phyloP scores from a whole-genome alignment of 2,329 filamentous ascomycete species.

The Pseudogymnoascus pannorum region DNA sequence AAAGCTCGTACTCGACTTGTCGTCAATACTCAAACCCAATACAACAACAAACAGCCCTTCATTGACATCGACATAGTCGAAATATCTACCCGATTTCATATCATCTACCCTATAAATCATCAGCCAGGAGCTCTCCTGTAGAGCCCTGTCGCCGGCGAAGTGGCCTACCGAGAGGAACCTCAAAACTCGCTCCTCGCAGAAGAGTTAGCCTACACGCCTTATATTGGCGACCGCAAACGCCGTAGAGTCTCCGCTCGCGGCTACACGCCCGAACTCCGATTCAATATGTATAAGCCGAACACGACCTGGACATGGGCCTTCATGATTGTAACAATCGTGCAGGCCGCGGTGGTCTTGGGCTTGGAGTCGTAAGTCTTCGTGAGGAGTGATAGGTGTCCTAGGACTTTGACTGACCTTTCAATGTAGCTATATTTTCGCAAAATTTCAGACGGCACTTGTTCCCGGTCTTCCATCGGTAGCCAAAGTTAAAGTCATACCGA shows the following conservation, averaged over 20 bases:
- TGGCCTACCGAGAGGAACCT: constrained; percentile 40
- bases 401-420: neutral
- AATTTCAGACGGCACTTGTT: constrained; percentile 63
- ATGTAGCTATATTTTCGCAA: constrained; percentile 76
- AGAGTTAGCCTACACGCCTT: constrained; percentile 31
- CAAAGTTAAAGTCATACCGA: constrained; percentile 58
- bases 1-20: constrained; percentile 4
- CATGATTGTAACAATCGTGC: constrained; percentile 62
- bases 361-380: constrained; percentile 69
- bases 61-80: neutral
- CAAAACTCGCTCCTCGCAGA: constrained; percentile 39
- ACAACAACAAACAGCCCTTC: neutral
- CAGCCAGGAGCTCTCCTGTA: neutral
- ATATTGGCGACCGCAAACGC: constrained; percentile 28
- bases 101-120: neutral
- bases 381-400: neutral
- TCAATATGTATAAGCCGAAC: constrained; percentile 68
- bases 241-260: constrained; percentile 18
- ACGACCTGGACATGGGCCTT: constrained; percentile 87
- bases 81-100: neutral
- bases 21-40: neutral
- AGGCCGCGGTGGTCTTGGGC: constrained; percentile 72
- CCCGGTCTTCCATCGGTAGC: constrained; percentile 37
- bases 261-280: constrained; percentile 15
- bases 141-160: constrained; percentile 30